Conservation (phyloP, 1,284 basidiomycete species). For the Earliella scabrosa region DNA sequence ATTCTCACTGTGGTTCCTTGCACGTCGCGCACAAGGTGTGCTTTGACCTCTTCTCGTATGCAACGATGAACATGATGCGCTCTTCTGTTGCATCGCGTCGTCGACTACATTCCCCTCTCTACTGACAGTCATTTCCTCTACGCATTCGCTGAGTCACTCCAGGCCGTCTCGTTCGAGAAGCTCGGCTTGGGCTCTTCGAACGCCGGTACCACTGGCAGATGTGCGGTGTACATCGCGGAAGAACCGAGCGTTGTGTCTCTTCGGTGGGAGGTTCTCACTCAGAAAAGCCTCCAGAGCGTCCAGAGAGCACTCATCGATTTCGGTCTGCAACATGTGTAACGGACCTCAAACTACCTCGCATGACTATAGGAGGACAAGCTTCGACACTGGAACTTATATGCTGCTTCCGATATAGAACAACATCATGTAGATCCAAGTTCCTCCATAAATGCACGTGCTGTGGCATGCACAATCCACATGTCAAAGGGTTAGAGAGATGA, state of each 20-base stretch:
- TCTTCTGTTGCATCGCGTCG: constrained; percentile 41
- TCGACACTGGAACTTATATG: too few species aligned
- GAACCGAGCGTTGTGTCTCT: constrained; percentile 40
- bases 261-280: constrained; percentile 31
- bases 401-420: too few species aligned
- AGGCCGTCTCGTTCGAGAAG: constrained; percentile 41
- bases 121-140: constrained; percentile 50
- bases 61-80: neutral
- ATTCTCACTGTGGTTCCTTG: too few species aligned
- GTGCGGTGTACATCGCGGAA: constrained; percentile 46
- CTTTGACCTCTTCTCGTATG: constrained; percentile 29
- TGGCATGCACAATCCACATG: too few species aligned
- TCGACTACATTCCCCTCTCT: constrained; percentile 48
- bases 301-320: constrained; percentile 40
- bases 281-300: constrained; percentile 37
- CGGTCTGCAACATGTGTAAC: constrained; percentile 29
- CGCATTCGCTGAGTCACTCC: constrained; percentile 39
- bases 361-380: too few species aligned
- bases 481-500: too few species aligned
- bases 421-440: too few species aligned
- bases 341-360: too few species aligned
- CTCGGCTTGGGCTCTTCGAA: constrained; percentile 43
- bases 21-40: constrained; percentile 50
- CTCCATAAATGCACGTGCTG: too few species aligned
- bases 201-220: constrained; percentile 37